A percentile compares a stretch with the other conserved stretches of the same genome.
Evolutionary conservation across 352 stramenopile genomes (phyloP).

Genomic region (Globisporangium paddicum): DNA sequence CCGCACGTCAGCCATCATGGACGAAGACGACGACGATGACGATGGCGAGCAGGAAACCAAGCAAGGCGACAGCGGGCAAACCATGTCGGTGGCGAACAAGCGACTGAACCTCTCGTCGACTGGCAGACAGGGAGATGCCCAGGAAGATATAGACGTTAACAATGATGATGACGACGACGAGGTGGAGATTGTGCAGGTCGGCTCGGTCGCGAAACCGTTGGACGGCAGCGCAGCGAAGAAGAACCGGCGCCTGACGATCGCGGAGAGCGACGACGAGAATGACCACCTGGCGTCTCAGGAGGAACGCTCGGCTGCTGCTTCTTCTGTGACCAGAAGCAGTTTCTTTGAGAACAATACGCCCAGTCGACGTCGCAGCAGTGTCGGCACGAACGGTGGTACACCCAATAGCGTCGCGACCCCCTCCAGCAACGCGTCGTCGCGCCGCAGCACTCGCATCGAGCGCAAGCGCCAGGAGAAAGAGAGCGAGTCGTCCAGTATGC

Average conservation of each 20-base stretch:
- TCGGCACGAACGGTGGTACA: background rate
- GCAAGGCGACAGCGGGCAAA: background rate
- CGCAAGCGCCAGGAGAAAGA: slow-evolving; percentile 48
- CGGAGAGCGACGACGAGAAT: slow-evolving; percentile 60
- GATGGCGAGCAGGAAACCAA: slow-evolving; percentile 4
- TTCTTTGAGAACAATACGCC: background rate
- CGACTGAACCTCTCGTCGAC: background rate
- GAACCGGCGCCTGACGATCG: slow-evolving; percentile 29
- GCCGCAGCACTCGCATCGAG: slow-evolving; percentile 62
- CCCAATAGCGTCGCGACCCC: too few species aligned
- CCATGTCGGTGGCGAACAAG: background rate
- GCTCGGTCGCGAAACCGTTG: slow-evolving; percentile 14
- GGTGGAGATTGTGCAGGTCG: slow-evolving; percentile 44
- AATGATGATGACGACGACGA: slow-evolving; percentile 43
- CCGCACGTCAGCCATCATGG: slow-evolving; percentile 44
- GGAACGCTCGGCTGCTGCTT: background rate
- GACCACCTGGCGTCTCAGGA: background rate
- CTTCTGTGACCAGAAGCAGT: slow-evolving; percentile 2
- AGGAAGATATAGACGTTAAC: background rate
- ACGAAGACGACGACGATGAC: slow-evolving; percentile 51
- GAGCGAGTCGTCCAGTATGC: slow-evolving; percentile 19
- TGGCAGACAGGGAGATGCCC: background rate
- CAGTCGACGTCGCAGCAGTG: slow-evolving; percentile 3
- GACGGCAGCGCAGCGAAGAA: slow-evolving; percentile 24
- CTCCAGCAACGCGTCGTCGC: slow-evolving; percentile 29